Conservation (phyloP, 2,329 filamentous ascomycete species). For the Alternaria sp. region DNA sequence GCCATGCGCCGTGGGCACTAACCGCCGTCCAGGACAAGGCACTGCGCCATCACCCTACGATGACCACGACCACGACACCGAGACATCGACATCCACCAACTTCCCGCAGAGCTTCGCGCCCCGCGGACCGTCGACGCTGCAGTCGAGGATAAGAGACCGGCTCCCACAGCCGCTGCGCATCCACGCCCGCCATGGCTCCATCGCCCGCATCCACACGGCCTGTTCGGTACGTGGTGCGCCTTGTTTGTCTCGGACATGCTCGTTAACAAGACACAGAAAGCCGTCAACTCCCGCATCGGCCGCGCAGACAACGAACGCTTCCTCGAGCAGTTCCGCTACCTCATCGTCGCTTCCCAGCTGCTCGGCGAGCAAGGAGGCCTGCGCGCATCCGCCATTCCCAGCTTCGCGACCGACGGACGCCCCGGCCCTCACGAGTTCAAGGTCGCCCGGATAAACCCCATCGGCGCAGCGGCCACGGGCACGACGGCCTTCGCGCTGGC, state of each 20-base stretch:
- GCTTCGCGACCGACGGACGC: constrained; percentile 34
- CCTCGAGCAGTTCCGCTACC: constrained; percentile 91
- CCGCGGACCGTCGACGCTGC: constrained; percentile 59
- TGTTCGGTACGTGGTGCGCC: constrained; percentile 43
- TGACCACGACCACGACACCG: constrained; percentile 5
- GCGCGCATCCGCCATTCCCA: constrained; percentile 43
- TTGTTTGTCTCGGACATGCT: background rate
- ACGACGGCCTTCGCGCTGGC: constrained; percentile 68
- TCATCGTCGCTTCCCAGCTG: constrained; percentile 89
- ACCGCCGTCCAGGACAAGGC: constrained; percentile 45
- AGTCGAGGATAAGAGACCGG: constrained; percentile 58
- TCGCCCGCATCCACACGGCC: constrained; percentile 50
- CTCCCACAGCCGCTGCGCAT: constrained; percentile 59
- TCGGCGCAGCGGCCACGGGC: constrained; percentile 72
- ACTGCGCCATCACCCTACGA: constrained; percentile 37
- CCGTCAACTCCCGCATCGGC: constrained; percentile 76
- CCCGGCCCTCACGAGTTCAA: constrained; percentile 46
- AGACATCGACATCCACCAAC: constrained; percentile 23
- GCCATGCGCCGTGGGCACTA: constrained; percentile 23
- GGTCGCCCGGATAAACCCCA: constrained; percentile 64
- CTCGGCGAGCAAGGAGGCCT: constrained; percentile 68
- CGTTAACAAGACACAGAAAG: constrained; percentile 61
- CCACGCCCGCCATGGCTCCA: constrained; percentile 47
- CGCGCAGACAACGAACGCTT: constrained; percentile 84
- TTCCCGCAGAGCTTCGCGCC: constrained; percentile 59